A percentile compares a stretch with the other conserved stretches of the same genome.
These are phyloP conservation scores for Nakazawaea wickerhamii DNA, from an alignment of 805 yeast species.

Conservation along the genomic window DNA sequence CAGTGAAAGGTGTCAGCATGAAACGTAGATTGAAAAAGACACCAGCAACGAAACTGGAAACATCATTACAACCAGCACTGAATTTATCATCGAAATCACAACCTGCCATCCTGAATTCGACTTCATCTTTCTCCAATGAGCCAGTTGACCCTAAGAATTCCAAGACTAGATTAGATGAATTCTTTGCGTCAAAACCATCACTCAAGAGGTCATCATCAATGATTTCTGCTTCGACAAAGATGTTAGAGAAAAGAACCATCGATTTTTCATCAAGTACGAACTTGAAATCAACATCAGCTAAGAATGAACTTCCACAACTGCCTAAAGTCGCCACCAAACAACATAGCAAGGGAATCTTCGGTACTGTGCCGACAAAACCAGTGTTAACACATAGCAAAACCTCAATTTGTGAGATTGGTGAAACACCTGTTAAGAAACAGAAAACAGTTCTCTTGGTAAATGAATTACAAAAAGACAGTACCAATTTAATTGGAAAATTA, in stretches of 20 bases:
- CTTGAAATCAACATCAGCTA: neutral
- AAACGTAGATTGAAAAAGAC: conserved; percentile 1
- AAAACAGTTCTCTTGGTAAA: neutral
- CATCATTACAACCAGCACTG: conserved; percentile 1
- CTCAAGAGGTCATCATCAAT: conserved; percentile 10
- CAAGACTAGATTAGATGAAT: conserved; percentile 8
- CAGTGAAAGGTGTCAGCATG: conserved; percentile 13
- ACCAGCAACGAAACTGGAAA: neutral
- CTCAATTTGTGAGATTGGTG: conserved; percentile 10
- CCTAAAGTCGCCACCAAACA: neutral
- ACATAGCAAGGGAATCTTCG: conserved; percentile 10
- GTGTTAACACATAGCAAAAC: neutral
- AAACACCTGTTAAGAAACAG: conserved; percentile 12
- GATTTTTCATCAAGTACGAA: conserved; percentile 9
- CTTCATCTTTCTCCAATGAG: neutral
- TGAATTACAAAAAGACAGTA: neutral
- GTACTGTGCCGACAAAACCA: conserved; percentile 1
- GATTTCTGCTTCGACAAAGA: conserved; percentile 8
- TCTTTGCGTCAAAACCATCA: conserved; percentile 4
- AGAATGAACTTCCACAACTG: neutral
- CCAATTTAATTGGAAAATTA: neutral
- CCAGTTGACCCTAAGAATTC: neutral
- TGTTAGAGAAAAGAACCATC: conserved; percentile 12
- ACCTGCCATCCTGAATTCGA: neutral
- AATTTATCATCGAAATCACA: neutral